phyloP scores from a whole-genome alignment of 768 basidiomycete genomes.

The Lentinula detonsa region DNA sequence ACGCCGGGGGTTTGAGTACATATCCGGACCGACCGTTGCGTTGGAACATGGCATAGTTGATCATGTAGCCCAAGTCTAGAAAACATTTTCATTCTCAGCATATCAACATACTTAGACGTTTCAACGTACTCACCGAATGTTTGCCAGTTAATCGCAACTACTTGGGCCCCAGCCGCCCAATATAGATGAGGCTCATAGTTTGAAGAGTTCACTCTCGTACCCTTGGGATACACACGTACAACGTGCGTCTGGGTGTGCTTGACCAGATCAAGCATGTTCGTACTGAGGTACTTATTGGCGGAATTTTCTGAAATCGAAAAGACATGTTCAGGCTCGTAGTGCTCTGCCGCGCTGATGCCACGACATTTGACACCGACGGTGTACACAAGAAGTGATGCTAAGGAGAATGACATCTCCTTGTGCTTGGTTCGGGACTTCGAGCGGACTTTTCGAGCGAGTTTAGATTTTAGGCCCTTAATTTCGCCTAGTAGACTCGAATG shows the following conservation, averaged over 20 bases:
- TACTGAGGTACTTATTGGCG: slow-evolving; percentile 70
- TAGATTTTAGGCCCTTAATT: slow-evolving; percentile 1
- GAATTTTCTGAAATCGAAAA: slow-evolving; percentile 90
- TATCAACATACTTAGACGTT: background rate
- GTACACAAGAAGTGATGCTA: slow-evolving; percentile 81
- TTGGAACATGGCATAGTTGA: slow-evolving; percentile 95
- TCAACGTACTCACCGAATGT: slow-evolving; percentile 65
- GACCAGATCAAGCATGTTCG: slow-evolving; percentile 60
- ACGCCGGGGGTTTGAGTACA: slow-evolving; percentile 79
- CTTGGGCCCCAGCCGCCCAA: slow-evolving; percentile 85
- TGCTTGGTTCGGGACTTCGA: background rate
- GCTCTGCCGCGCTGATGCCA: slow-evolving; percentile 80
- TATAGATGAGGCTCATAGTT: slow-evolving; percentile 88
- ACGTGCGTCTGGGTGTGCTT: slow-evolving; percentile 83
- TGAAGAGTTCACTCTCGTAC: slow-evolving; percentile 70
- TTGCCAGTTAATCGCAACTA: slow-evolving; percentile 97
- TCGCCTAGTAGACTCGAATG: background rate
- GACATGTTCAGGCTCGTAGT: slow-evolving; percentile 83
- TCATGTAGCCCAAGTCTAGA: slow-evolving; percentile 81
- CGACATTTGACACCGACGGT: slow-evolving; percentile 95
- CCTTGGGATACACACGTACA: slow-evolving; percentile 83
- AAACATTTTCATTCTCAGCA: background rate
- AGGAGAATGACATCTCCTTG: slow-evolving; percentile 59
- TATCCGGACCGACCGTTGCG: slow-evolving; percentile 84
- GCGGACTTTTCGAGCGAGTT: slow-evolving; percentile 8